Evolutionary conservation across 1,284 basidiomycete species (phyloP), one percentile per base, ranked within the genome.

Genomic region (Marasmius sp.): DNA sequence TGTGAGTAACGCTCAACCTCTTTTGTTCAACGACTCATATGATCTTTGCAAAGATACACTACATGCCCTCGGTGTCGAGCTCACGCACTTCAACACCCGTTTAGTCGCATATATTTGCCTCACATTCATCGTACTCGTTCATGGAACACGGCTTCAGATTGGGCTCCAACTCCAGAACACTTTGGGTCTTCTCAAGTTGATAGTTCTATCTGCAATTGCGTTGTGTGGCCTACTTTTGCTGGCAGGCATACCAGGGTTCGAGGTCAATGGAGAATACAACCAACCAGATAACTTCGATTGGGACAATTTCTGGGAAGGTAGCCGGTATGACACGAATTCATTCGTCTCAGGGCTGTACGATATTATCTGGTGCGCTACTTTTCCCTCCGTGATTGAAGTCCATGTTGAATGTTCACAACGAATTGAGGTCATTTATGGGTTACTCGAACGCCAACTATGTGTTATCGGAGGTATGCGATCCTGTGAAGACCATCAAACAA

Each of bases 381-480:
- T n/a, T 47, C 11, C 34, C 45, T 36, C 18, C 5, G 2, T 12
- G 6, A 5, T 49, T 16, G 37, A 14, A 7, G 58, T 18, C 53
- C 4, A 3, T 53, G 18, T 22, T 49, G 33, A 34, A 33, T 33
- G 27, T 7, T 20, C 43, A 6, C 33, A n/a, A n/a, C 27, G 22
- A 54, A 33, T 33, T 50, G 14, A 22, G 87, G 88, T 87, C 86
- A 0, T 89, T 85, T 69, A 79, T 82, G 56, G 89, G 89, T 0
- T 91, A 89, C 68, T 83, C 85, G 0, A 89, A 87, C 61, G 87
- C 86, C 16, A 91, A 91, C 68, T 90, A 89, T 63, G 86, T 85
- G 0, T 76, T 91, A 3, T 88, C 87, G 4, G 88, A 91, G 68
- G 77, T 89, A 14, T 80, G 79, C 27, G 79, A 91, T 66, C 89